Conservation (phyloP, 2,329 filamentous ascomycete genomes). For the Microdochium trichocladiopsis region DNA sequence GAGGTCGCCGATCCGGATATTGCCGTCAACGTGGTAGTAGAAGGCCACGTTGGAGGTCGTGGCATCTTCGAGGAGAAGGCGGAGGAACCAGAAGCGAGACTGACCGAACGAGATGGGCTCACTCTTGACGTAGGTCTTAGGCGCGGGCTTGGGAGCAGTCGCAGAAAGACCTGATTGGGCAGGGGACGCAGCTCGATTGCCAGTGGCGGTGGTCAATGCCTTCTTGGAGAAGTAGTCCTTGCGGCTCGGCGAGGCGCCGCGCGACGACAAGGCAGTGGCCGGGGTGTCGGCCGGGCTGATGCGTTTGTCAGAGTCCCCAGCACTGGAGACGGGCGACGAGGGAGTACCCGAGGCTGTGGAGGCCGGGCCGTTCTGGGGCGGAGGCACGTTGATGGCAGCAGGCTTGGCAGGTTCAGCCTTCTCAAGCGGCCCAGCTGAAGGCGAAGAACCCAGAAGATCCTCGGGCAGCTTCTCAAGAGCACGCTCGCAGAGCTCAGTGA, state of each 20-base stretch:
- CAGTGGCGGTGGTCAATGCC: neutral
- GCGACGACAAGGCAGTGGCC: neutral
- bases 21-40: slow-evolving; percentile 20
- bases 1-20: slow-evolving; percentile 19
- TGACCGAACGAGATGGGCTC: slow-evolving; percentile 28
- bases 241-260: neutral
- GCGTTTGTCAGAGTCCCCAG: neutral
- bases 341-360: neutral
- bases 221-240: slow-evolving; percentile 1
- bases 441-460: neutral
- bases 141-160: neutral
- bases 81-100: slow-evolving; percentile 31
- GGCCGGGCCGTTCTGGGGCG: neutral
- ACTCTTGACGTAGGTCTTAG: neutral
- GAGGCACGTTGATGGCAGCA: neutral
- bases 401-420: neutral
- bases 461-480: slow-evolving; percentile 4
- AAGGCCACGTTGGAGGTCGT: slow-evolving; percentile 31
- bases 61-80: slow-evolving; percentile 22
- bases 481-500: slow-evolving; percentile 2
- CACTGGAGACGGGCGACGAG: neutral
- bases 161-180: no score
- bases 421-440: neutral
- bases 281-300: neutral
- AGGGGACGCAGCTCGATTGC: no score